Evolutionary conservation across 2,329 filamentous ascomycete species (phyloP), one percentile per base, ranked within the genome.

Genomic region (Microsporum audouinii): DNA sequence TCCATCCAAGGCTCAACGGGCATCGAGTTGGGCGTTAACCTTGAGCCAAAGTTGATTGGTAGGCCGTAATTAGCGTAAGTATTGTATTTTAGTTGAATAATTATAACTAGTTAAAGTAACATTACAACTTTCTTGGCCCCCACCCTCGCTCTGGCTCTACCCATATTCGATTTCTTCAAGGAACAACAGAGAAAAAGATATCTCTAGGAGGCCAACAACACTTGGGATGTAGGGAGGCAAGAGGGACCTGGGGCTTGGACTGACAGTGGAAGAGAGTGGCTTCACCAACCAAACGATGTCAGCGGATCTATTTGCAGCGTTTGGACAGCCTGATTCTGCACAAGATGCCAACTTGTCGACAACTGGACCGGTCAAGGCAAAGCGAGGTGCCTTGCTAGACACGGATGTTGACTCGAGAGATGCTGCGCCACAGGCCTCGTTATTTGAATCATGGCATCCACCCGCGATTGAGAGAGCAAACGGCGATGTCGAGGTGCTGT

Each of bases 401-500:
- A 34, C 31, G 27, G 49, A 53, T 34, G 23, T 34, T n/a, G 49
- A 33, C 49, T n/a, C 27, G 29, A 34, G 31, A 53, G 49, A 53
- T 53, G 17, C 49, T 33, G 27, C 49, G 49, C 55, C 33, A 39
- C 55, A 57, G 31, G 6, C 55, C 31, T 57, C 38, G 29, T 27
- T 51, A 23, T 39, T 59, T 31, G 49, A 53, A 27, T 31, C 49
- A 12, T 53, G 49, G 49, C 49, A 33, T 27, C 49, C 49, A 53
- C 49, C 29, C 43, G 57, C 12, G 56, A 59, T 51, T 12, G 49
- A 53, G 31, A 12, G 17, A n/a, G 27, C 27, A 5, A 53, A 31
- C 38, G 34, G n/a, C 8, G 57, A 56, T 10, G 31, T 43, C 14
- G 81, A 84, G 65, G 80, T 89, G 2, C 74, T 89, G 2, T 89